Percentiles rank a stretch among this genome's conserved stretches.
Evolutionary conservation across 768 basidiomycete genomes (phyloP).

Genomic region (Leccinum boreale): DNA sequence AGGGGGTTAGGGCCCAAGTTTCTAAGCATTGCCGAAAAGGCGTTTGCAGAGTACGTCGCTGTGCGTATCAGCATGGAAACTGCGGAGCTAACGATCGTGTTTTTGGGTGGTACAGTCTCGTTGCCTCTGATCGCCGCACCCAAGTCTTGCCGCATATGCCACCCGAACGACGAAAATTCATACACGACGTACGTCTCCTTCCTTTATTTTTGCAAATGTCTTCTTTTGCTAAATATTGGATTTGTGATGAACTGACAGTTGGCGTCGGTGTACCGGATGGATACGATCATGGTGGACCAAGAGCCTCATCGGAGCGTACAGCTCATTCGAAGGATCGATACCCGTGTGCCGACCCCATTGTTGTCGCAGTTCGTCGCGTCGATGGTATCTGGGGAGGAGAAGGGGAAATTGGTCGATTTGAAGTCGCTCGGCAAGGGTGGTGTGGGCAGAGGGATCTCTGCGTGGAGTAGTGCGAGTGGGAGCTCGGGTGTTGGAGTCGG

Average conservation of each 20-base stretch:
- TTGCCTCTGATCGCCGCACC: conserved; percentile 59
- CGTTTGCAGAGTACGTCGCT: conserved; percentile 66
- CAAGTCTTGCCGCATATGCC: conserved; percentile 84
- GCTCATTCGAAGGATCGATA: conserved; percentile 77
- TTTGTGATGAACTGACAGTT: conserved; percentile 41
- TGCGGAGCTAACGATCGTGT: background rate
- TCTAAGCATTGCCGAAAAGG: conserved; percentile 69
- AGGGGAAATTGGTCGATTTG: conserved; percentile 63
- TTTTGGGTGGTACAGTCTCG: conserved; percentile 46
- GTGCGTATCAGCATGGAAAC: too few species aligned
- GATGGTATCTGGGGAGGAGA: conserved; percentile 34
- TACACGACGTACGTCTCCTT: conserved; percentile 56
- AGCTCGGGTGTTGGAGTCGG: background rate
- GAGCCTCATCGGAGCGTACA: conserved; percentile 88
- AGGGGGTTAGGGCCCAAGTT: conserved; percentile 53
- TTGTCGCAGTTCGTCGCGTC: conserved; percentile 48
- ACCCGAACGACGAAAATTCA: conserved; percentile 76
- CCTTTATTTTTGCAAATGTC: background rate
- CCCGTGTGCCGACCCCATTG: conserved; percentile 69
- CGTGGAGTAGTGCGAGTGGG: background rate
- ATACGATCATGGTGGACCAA: conserved; percentile 84
- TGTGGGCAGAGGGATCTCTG: background rate
- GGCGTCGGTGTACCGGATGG: conserved; percentile 76
- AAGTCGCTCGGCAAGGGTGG: conserved; percentile 27
- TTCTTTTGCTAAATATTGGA: background rate